Conservation (phyloP, 495 filamentous ascomycete species). For the Xylaria sp. region DNA sequence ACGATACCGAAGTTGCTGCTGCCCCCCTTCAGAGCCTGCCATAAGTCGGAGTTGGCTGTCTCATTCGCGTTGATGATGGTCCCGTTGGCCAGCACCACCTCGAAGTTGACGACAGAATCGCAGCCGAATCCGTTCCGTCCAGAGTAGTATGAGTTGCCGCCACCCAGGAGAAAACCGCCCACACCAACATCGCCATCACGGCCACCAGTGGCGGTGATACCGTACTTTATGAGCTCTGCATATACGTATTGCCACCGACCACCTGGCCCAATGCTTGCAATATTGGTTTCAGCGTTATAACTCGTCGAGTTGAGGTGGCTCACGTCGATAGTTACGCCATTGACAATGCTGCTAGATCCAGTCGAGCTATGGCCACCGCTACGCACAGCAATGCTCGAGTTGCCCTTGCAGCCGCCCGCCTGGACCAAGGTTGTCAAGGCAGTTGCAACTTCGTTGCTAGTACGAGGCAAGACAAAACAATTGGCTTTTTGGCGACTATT, state of each 20-base stretch:
- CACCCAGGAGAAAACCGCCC: conserved; percentile 51
- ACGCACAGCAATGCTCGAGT: conserved; percentile 55
- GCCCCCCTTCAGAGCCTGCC: conserved; percentile 62
- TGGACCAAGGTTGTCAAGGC: conserved; percentile 41
- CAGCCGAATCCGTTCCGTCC: conserved; percentile 53
- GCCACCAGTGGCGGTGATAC: conserved; percentile 49
- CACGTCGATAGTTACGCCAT: conserved; percentile 62
- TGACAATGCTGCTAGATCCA: conserved; percentile 47
- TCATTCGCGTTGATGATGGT: conserved; percentile 55
- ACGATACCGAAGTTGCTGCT: conserved; percentile 63
- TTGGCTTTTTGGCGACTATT: conserved; percentile 45
- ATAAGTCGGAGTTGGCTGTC: conserved; percentile 54
- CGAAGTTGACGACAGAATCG: conserved; percentile 55
- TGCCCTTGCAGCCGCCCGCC: conserved; percentile 40
- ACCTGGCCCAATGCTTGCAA: conserved; percentile 52
- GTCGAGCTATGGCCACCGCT: conserved; percentile 54
- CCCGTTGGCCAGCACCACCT: conserved; percentile 62
- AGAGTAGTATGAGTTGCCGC: conserved; percentile 52
- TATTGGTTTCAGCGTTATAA: conserved; percentile 47
- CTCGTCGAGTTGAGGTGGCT: conserved; percentile 49
- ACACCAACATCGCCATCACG: conserved; percentile 52
- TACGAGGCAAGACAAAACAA: conserved; percentile 50
- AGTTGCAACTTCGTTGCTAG: conserved; percentile 44
- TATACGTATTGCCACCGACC: conserved; percentile 56
- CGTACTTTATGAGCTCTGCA: conserved; percentile 40